Conservation (phyloP, 2,329 filamentous ascomycete species). For the Sporothrix dimorphospora region DNA sequence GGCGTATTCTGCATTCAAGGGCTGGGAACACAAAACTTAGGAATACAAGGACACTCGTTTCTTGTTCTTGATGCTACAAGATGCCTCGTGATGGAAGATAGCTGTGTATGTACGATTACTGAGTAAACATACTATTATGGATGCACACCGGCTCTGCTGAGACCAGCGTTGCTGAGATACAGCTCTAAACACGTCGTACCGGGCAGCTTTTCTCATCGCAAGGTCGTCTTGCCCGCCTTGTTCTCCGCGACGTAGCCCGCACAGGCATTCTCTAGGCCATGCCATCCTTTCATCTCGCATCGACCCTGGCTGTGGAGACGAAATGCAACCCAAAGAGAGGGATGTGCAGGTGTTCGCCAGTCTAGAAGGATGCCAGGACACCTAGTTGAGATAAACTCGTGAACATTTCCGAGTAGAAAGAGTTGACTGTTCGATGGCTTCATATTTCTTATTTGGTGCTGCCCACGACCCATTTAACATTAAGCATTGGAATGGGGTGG, state of each 20-base stretch:
- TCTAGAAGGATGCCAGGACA: background rate
- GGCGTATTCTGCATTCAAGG: background rate
- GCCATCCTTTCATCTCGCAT: constrained; percentile 16
- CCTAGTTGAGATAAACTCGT: background rate
- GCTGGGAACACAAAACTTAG: background rate
- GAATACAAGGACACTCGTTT: constrained; percentile 7
- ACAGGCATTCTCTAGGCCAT: background rate
- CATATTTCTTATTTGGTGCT: background rate
- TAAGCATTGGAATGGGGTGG: background rate
- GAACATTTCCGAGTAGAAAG: background rate
- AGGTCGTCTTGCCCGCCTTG: background rate
- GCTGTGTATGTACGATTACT: background rate
- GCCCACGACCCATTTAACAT: background rate
- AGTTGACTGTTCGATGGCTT: background rate
- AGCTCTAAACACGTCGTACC: background rate
- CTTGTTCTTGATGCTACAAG: background rate
- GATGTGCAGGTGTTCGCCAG: background rate
- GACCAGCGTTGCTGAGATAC: background rate
- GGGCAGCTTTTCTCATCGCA: background rate
- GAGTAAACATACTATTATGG: no score
- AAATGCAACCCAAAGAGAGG: constrained; percentile 7
- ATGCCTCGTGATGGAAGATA: background rate
- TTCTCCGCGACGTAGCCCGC: background rate
- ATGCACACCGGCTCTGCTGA: background rate
- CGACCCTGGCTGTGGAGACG: background rate